Evolutionary conservation across 306 rosid species (phyloP), one percentile per base, ranked within the genome.

Genomic region (Argentina anserina): DNA sequence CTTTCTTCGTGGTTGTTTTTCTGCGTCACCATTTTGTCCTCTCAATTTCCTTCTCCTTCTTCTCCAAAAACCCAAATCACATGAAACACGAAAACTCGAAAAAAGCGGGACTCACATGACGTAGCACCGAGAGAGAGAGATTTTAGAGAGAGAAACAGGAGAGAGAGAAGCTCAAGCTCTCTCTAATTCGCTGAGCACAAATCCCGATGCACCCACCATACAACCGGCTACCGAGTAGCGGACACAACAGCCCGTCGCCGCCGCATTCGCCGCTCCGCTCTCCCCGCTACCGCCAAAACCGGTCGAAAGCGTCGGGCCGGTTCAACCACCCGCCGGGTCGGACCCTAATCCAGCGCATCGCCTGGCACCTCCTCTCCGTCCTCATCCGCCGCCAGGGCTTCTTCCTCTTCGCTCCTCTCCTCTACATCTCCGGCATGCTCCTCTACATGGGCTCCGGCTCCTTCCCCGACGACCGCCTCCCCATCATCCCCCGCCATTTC

Each of bases 401-500:
- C 43, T 94, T 94, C 72, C 90, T 94, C 7, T 94, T 94, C 68
- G 99, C 99, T n/a, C 99, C 99, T 63, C 87, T 94, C 7, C 87
- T 94, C 37, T 94, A 94, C 79, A 89, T 94, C 85, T 84, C 99
- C 31, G 92, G 86, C 34, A 86, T 92, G 98, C 90, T 92, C 7
- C 89, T 92, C 61, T 92, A 88, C 83, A 85, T 92, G 86, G 92
- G 91, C 9, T 79, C 97, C n/a, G 86, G 85, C 64, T 90, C 98
- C 0, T 88, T 90, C 2, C 67, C 67, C 43, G 42, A 61, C 69
- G 89, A 90, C 61, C 86, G 83, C 46, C 87, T 87, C 68, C 98
- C 98, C 1, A 56, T 92, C 15, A 88, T 92, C 75, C 75, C 73
- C 10, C 98, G 89, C 69, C 91, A 85, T 11, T 81, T 84, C 36